Evolutionary conservation across 2,329 filamentous ascomycete genomes (phyloP).

Genomic region (Sordariomycetes sp.): DNA sequence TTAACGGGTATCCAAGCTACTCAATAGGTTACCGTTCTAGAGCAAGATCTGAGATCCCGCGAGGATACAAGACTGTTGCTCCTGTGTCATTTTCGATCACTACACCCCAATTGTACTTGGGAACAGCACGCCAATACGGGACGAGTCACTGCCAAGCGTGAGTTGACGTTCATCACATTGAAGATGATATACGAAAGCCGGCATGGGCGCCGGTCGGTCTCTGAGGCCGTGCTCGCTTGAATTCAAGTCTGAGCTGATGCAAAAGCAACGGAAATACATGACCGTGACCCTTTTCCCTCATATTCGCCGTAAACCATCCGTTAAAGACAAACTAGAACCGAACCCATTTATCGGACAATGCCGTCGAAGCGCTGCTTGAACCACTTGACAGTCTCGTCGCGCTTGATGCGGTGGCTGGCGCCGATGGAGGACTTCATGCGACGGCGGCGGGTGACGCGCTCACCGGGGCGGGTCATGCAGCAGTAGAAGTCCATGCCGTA

Average conservation of each 20-base stretch:
- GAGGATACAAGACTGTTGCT: too few species aligned
- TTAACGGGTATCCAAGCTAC: too few species aligned
- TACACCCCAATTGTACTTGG: too few species aligned
- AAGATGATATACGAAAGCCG: constrained; percentile 40
- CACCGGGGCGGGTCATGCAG: constrained; percentile 99
- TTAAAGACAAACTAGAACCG: constrained; percentile 18
- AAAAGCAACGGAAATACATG: constrained; percentile 36
- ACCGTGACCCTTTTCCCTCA: constrained; percentile 21
- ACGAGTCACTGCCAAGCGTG: too few species aligned
- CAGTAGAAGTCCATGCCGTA: constrained; percentile 99
- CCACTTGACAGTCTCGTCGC: constrained; percentile 95
- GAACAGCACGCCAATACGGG: too few species aligned
- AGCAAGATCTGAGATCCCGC: too few species aligned
- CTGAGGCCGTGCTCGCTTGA: constrained; percentile 57
- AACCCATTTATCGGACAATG: constrained; percentile 79
- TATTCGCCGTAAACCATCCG: constrained; percentile 30
- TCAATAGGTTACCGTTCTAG: too few species aligned
- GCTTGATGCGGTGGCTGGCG: constrained; percentile 84
- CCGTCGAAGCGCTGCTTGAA: constrained; percentile 88
- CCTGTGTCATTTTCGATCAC: too few species aligned
- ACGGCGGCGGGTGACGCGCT: constrained; percentile 93
- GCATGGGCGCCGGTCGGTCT: constrained; percentile 62
- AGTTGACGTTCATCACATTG: constrained; percentile 25
- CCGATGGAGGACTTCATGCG: constrained; percentile 83
- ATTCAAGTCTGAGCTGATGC: constrained; percentile 42